Conservation (phyloP, 768 basidiomycete species). For the Mycena haematopus region DNA sequence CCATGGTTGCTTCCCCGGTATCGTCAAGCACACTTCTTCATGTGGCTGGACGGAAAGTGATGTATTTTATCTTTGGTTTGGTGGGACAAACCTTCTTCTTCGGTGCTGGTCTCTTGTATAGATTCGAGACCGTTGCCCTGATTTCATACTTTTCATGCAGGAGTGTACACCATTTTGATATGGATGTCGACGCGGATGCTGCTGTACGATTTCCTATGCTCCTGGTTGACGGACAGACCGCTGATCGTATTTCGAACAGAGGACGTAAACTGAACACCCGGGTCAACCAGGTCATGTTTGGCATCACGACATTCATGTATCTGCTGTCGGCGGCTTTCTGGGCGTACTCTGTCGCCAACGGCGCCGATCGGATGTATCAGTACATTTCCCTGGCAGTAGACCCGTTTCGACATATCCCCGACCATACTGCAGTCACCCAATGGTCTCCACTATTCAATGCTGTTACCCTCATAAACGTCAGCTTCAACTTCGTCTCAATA, state of each 20-base stretch:
- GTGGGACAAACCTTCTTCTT: conserved; percentile 26
- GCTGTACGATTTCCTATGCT: conserved; percentile 12
- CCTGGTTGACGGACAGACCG: neutral
- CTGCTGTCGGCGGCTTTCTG: conserved; percentile 11
- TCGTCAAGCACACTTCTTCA: neutral
- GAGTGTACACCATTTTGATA: conserved; percentile 22
- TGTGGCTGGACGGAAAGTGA: neutral
- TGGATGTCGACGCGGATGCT: conserved; percentile 26
- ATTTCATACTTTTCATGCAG: neutral
- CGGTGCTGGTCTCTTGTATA: conserved; percentile 1
- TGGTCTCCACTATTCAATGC: conserved; percentile 26
- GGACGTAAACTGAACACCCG: conserved; percentile 18
- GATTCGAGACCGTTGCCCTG: neutral
- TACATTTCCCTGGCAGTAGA: conserved; percentile 2
- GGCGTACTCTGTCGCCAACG: conserved; percentile 14
- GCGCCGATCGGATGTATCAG: conserved; percentile 4
- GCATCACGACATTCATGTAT: conserved; percentile 17
- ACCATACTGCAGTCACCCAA: conserved; percentile 14
- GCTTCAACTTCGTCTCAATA: neutral
- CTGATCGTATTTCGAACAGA: conserved; percentile 1
- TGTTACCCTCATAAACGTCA: conserved; percentile 16
- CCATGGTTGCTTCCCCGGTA: neutral
- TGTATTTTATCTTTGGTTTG: neutral
- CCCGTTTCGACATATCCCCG: neutral
- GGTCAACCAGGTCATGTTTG: conserved; percentile 21